Percentiles rank a stretch among this genome's conserved stretches.
phyloP scores from a whole-genome alignment of 495 filamentous ascomycete species.

The Hypoxylon fuscum region DNA sequence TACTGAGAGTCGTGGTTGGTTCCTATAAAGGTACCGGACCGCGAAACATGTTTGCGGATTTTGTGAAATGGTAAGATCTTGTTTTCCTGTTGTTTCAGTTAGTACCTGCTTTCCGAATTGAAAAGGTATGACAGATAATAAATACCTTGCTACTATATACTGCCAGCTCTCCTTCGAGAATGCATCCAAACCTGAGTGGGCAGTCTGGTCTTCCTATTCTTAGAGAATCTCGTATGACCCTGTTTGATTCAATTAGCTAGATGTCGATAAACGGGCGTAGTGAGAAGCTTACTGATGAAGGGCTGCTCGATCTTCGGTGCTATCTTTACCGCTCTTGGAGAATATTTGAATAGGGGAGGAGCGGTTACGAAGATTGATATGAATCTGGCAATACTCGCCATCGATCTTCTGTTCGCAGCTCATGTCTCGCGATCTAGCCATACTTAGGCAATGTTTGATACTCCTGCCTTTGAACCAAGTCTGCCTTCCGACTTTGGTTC shows the following conservation, averaged over 20 bases:
- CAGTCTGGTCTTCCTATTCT: slow-evolving; percentile 65
- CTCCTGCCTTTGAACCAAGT: slow-evolving; percentile 77
- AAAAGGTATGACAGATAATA: neutral
- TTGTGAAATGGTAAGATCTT: slow-evolving; percentile 78
- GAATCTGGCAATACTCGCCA: slow-evolving; percentile 89
- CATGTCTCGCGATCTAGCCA: slow-evolving; percentile 67
- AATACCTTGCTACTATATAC: slow-evolving; percentile 72
- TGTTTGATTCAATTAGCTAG: slow-evolving; percentile 33
- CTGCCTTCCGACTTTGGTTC: slow-evolving; percentile 79
- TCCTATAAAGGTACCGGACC: slow-evolving; percentile 76
- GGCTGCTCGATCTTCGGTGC: slow-evolving; percentile 71
- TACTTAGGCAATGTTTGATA: slow-evolving; percentile 76
- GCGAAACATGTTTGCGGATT: slow-evolving; percentile 78
- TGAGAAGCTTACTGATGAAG: slow-evolving; percentile 62
- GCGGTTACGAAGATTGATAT: slow-evolving; percentile 71
- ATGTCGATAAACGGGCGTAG: slow-evolving; percentile 34
- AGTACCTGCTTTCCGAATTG: neutral
- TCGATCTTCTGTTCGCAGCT: slow-evolving; percentile 86
- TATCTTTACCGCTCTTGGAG: slow-evolving; percentile 91
- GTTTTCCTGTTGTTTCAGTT: slow-evolving; percentile 44
- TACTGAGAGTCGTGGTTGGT: slow-evolving; percentile 75
- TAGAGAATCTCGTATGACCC: slow-evolving; percentile 63
- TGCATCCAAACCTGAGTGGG: slow-evolving; percentile 68
- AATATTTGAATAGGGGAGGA: slow-evolving; percentile 75
- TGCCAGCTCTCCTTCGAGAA: slow-evolving; percentile 84